Evolutionary conservation across 495 filamentous ascomycete species (phyloP), one percentile per base, ranked within the genome.

Genomic region (Xylaria scruposa): DNA sequence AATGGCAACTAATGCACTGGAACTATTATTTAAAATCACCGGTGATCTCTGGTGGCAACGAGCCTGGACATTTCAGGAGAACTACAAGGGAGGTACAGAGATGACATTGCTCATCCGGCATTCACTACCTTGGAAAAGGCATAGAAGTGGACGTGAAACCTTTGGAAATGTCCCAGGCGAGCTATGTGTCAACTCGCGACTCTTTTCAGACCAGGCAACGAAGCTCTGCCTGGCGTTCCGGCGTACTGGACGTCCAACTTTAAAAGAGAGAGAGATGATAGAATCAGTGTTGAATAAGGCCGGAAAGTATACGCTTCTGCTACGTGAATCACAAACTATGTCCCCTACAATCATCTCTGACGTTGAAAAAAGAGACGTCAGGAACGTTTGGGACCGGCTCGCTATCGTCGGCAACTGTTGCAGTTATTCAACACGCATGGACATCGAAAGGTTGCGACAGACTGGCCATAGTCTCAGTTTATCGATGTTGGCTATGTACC

Each of bases 341-440:
- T 40, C 61, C 19, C 77, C 75, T n/a, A 63, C 10, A 12, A 70
- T 78, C 24, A 67, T 78, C 38, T 13, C 51, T n/a, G 73, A 79
- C 44, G 67, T 76, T 19, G 67, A 64, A 46, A 31, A 9, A 10
- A 60, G 76, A 44, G 69, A 31, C 2, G 13, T 79, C 13, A 38
- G 5, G 15, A 40, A 77, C 4, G 62, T 64, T 4, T 81, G 74
- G 76, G 76, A 81, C 53, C 72, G 77, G 8, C 72, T 81, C 36
- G 58, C 77, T 44, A 78, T 81, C 46, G 56, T 72, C 10, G 79
- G 74, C 49, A 81, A 79, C 40, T 79, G 76, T 66, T 81, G 79
- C 47, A 46, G 76, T 13, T 81, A 79, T 60, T 40, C 72, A 0
- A 44, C 73, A 8, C 73, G 74, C 7, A 67, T 81, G 31, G 65